These are phyloP conservation scores for Tolypocladium capitatum DNA, from an alignment of 2,329 filamentous ascomycete species.

Conservation along the genomic window DNA sequence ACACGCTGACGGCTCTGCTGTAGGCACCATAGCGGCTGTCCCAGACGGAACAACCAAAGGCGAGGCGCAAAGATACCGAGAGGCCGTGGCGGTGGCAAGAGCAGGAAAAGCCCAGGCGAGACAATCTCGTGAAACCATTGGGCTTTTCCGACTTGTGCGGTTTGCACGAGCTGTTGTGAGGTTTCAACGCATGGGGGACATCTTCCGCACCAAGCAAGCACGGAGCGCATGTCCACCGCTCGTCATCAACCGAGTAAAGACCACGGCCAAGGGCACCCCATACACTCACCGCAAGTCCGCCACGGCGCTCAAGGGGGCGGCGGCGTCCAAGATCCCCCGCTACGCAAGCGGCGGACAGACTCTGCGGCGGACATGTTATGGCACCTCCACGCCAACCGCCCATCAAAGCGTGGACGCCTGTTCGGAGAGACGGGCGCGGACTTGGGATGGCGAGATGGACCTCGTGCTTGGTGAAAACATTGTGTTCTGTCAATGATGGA, in stretches of 20 bases:
- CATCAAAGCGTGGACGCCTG: not conserved
- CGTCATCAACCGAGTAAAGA: not conserved
- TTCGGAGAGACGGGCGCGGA: not conserved
- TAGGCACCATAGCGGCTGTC: not conserved
- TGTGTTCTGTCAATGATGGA: not conserved
- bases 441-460: not conserved
- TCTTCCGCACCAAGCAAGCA: not conserved
- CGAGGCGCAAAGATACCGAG: not conserved
- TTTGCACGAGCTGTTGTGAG: not conserved
- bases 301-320: not conserved
- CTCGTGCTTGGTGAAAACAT: not conserved
- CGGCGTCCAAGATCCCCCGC: not conserved
- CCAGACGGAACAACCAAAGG: not conserved
- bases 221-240: not conserved
- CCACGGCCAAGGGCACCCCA: not conserved
- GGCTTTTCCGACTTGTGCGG: not conserved
- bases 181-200: not conserved
- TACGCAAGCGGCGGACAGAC: not conserved
- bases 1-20: not conserved
- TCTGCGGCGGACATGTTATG: not conserved
- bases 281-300: not conserved
- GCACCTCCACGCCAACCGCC: not conserved
- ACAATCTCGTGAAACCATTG: no score
- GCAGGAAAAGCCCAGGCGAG: not conserved
- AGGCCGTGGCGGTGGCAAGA: not conserved